Percentiles rank a stretch among this genome's conserved stretches.
phyloP scores from a whole-genome alignment of 2,329 filamentous ascomycete genomes.

The Xylaria sp. region DNA sequence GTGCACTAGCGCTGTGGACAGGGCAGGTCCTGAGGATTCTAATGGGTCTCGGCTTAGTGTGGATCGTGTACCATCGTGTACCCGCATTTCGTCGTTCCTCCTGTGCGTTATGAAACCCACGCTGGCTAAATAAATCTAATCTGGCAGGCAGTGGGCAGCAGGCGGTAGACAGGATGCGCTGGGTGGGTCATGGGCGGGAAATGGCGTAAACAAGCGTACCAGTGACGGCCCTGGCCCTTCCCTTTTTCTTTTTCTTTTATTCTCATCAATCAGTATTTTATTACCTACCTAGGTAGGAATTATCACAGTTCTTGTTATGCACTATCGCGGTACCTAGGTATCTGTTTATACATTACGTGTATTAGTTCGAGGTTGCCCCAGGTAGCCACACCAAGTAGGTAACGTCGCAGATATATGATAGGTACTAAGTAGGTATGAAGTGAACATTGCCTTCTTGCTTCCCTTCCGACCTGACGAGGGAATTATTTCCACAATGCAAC shows the following conservation, averaged over 20 bases:
- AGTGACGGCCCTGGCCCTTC: neutral
- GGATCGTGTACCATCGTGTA: conserved; percentile 19
- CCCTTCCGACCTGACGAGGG: neutral
- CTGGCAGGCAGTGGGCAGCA: conserved; percentile 5
- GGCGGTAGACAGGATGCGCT: conserved; percentile 1
- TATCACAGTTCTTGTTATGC: neutral
- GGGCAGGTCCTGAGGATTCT: conserved; percentile 13
- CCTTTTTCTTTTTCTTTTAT: neutral
- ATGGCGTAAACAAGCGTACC: conserved; percentile 19
- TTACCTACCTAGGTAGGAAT: neutral
- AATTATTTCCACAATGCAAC: neutral
- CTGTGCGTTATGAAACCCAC: conserved; percentile 28
- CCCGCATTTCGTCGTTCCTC: conserved; percentile 31
- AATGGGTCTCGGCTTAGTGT: conserved; percentile 31
- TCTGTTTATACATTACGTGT: too few relatives aligned
- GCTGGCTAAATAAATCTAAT: conserved; percentile 29
- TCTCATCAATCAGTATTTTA: neutral
- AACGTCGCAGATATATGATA: too few relatives aligned
- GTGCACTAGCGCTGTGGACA: too few relatives aligned
- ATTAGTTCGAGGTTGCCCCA: too few relatives aligned
- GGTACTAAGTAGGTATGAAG: too few relatives aligned
- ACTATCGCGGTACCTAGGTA: too few relatives aligned
- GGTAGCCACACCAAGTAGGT: too few relatives aligned
- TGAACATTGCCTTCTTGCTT: neutral
- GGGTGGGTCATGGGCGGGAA: conserved; percentile 12